Conservation (phyloP, 2,329 filamentous ascomycete genomes). For the Karstenula rhodostoma region DNA sequence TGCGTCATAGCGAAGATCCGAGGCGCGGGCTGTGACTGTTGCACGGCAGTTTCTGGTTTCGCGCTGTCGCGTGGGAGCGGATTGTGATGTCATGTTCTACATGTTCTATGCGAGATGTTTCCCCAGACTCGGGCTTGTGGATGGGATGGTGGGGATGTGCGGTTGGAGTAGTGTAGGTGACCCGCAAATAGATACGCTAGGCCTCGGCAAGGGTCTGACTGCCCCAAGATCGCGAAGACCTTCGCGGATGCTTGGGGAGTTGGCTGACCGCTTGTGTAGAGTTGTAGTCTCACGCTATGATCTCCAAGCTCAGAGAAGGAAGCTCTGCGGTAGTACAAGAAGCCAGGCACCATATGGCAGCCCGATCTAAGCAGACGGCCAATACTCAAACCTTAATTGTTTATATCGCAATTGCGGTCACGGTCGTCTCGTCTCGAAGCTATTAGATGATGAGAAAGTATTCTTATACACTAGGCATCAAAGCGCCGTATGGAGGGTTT, state of each 20-base stretch:
- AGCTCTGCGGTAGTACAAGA: neutral
- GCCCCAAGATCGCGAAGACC: neutral
- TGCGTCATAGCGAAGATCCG: constrained; percentile 26
- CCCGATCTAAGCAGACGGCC: too few species aligned
- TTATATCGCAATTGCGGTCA: neutral
- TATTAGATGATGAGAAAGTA: neutral
- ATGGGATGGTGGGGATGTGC: neutral
- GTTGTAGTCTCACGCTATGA: neutral
- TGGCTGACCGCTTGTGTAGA: constrained; percentile 1
- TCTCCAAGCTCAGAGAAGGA: neutral
- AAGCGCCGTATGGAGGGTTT: neutral
- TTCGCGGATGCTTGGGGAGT: neutral
- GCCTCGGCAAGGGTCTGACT: neutral
- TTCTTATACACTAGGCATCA: neutral
- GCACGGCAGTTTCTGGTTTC: neutral
- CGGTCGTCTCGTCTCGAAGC: neutral
- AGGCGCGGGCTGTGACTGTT: neutral
- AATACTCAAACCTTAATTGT: too few species aligned
- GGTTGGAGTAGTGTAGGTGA: constrained; percentile 9
- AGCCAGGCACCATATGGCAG: neutral
- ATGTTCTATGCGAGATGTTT: neutral
- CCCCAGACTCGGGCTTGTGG: neutral
- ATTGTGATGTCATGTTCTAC: constrained; percentile 5
- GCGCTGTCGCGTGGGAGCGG: neutral
- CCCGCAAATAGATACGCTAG: constrained; percentile 7